Evolutionary conservation across 371 early-diverging fungal species (phyloP), one percentile per base, ranked within the genome.

Genomic region (Mucor ambiguus): DNA sequence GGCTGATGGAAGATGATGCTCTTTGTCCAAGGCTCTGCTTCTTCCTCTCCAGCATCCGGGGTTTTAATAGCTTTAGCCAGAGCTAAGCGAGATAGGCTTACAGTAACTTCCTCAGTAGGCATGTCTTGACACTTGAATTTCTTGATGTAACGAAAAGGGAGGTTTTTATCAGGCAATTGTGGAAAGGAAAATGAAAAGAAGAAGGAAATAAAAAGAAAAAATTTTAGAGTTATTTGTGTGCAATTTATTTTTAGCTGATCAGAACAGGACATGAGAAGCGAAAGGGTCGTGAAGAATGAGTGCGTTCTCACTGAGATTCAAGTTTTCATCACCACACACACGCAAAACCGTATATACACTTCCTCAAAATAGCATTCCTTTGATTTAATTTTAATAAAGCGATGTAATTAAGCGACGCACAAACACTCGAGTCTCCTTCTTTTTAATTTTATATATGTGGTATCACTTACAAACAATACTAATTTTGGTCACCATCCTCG

Each of bases 1-100:
- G 82, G 44, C 64, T 82, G 82, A 60, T 82, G 76, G 54, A 81
- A 81, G n/a, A 81, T 81, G n/a, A 81, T 66, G 61, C 81, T 81
- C 28, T 76, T 78, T 29, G 60, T 56, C 81, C 81, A 81, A 46
- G 77, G 75, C 35, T 81, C 81, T 14, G 64, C 58, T 14, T 67
- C 37, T 24, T 64, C 71, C 14, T 58, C 73, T 4, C 52, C 72
- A 60, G 77, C 78, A 43, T 76, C 75, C 24, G 64, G 64, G 16
- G 80, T 82, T 58, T 82, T 82, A 32, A 82, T 82, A 29, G 80
- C 82, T 55, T 76, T 79, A 30, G 82, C 82, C 48, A 82, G 70
- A 18, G 48, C 58, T 26, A 64, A 33, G 26, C 64, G 58, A 58
- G 83, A 83, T 22, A 83, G 52, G 49, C 75, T 79, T 52, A 80